These are phyloP conservation scores for Trichoderma endophyticum DNA, from an alignment of 2,329 filamentous ascomycete genomes.

Conservation along the genomic window DNA sequence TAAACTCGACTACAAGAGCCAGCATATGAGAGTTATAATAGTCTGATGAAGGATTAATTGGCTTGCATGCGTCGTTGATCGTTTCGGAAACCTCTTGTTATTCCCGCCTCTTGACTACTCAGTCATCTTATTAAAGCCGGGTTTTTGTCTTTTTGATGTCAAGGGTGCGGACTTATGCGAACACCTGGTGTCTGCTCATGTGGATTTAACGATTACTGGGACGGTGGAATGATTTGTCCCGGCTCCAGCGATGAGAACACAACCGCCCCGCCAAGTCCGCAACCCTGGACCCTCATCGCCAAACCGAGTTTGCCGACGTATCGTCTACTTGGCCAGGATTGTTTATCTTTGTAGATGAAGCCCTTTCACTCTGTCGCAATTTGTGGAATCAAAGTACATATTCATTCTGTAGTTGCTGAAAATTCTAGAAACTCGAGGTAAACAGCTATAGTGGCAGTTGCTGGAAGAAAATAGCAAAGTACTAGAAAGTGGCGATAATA, in stretches of 20 bases:
- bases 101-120: not conserved
- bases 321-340: not conserved
- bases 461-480: not conserved
- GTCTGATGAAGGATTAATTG: not conserved
- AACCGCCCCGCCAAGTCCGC: not conserved
- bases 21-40: not conserved
- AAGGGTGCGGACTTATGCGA: not conserved
- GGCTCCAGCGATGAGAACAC: not conserved
- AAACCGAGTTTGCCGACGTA: not conserved
- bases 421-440: not conserved
- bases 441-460: not conserved
- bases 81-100: not conserved
- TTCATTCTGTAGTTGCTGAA: not conserved
- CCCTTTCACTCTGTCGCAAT: not conserved
- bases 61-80: not conserved
- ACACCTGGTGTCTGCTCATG: not conserved
- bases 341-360: not conserved
- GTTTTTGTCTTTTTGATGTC: not conserved
- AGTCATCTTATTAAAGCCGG: not conserved
- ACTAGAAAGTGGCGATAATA: not conserved
- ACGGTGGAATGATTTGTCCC: not conserved
- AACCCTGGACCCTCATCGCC: not conserved
- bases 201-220: not conserved
- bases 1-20: not conserved
- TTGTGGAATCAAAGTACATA: not conserved